phyloP scores from a whole-genome alignment of 352 stramenopile genomes.

The Globisporangium nodosum region DNA sequence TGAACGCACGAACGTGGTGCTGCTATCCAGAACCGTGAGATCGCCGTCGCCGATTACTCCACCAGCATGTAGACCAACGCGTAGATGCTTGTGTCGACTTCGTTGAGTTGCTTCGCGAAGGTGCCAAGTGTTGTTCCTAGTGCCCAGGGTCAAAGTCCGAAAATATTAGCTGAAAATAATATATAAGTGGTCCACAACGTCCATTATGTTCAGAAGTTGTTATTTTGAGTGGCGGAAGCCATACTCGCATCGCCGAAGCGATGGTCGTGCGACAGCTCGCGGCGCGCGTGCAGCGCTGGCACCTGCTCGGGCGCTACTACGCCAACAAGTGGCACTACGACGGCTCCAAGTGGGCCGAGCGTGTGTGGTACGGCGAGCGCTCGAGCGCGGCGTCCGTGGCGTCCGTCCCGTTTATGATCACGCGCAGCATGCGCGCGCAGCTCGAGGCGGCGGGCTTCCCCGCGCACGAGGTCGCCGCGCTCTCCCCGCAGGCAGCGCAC shows the following conservation, averaged over 20 bases:
- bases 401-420: conserved; percentile 86
- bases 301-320: conserved; percentile 71
- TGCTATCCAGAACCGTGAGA: no score
- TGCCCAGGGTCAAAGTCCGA: no score
- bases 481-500: conserved; percentile 55
- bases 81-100: no score
- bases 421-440: conserved; percentile 59
- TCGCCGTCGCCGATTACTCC: no score
- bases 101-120: no score
- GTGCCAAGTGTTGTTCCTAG: no score
- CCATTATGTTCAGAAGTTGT: no score
- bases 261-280: conserved; percentile 36
- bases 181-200: no score
- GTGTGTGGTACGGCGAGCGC: conserved; percentile 62
- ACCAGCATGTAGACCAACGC: no score
- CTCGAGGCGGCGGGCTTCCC: conserved; percentile 53
- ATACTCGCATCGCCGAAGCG: conserved; percentile 5
- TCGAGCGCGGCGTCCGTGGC: conserved; percentile 38
- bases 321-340: conserved; percentile 84
- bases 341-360: conserved; percentile 63
- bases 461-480: conserved; percentile 44
- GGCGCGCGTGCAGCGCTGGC: conserved; percentile 45
- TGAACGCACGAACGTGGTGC: no score
- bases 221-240: no score
- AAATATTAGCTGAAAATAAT: no score